Percentiles rank a stretch among this genome's conserved stretches.
Evolutionary conservation across 768 basidiomycete species (phyloP).

Genomic region (Panaeolus cyanescens): DNA sequence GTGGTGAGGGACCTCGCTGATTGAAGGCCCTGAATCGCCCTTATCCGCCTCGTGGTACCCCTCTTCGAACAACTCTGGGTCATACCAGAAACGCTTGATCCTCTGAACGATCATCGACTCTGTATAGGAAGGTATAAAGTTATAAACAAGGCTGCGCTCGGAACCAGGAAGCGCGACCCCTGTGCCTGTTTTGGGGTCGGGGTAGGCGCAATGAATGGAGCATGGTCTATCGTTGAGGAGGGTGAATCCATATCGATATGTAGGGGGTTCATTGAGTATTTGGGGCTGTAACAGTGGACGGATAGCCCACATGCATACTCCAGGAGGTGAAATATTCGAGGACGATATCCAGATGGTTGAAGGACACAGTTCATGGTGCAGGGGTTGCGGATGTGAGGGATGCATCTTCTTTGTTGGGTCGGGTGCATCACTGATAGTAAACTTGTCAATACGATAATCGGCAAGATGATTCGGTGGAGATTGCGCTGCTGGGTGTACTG

Average conservation of each 20-base stretch:
- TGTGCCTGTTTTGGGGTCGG: constrained; percentile 24
- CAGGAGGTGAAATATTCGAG: constrained; percentile 17
- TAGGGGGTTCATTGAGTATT: constrained; percentile 25
- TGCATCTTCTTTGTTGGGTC: constrained; percentile 23
- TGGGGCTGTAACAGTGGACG: constrained; percentile 13
- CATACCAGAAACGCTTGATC: constrained; percentile 41
- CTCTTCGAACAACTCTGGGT: constrained; percentile 21
- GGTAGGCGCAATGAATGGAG: constrained; percentile 18
- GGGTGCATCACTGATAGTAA: constrained; percentile 44
- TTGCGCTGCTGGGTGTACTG: not conserved
- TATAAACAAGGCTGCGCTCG: constrained; percentile 44
- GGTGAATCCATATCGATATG: constrained; percentile 19
- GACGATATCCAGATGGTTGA: constrained; percentile 28
- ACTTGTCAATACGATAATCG: constrained; percentile 16
- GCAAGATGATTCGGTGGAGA: not conserved
- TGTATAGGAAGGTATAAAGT: constrained; percentile 25
- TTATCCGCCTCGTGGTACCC: constrained; percentile 1
- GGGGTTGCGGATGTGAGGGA: constrained; percentile 19
- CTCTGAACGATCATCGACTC: constrained; percentile 34
- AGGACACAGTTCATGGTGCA: constrained; percentile 16
- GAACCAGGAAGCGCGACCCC: constrained; percentile 42
- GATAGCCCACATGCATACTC: constrained; percentile 25
- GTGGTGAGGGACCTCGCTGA: constrained; percentile 15
- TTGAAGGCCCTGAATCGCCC: constrained; percentile 8
- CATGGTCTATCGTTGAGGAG: constrained; percentile 21